Percentiles rank a stretch among this genome's conserved stretches.
Evolutionary conservation across 2,329 filamentous ascomycete species (phyloP).

Genomic region (Colletotrichum lupini): DNA sequence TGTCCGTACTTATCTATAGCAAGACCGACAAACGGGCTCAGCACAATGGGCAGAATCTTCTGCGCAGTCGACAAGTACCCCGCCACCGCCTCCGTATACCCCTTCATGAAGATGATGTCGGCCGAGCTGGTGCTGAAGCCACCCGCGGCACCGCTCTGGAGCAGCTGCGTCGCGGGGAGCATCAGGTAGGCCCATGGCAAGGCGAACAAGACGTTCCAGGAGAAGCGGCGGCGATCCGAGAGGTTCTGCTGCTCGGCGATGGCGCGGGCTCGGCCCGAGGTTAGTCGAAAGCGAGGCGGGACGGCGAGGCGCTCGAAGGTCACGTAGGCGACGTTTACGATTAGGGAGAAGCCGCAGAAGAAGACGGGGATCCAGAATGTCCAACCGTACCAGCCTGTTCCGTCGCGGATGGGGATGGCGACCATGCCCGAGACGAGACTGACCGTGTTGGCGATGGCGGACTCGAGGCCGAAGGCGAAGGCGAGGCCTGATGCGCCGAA

Average conservation of each 20-base stretch:
- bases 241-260: conserved; percentile 23
- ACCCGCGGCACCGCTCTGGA: conserved; percentile 38
- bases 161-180: conserved; percentile 38
- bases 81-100: conserved; percentile 38
- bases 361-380: conserved; percentile 40
- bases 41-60: conserved; percentile 37
- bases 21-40: conserved; percentile 35
- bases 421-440: conserved; percentile 40
- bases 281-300: conserved; percentile 28
- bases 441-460: conserved; percentile 38
- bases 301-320: conserved; percentile 36
- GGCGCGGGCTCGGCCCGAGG: conserved; percentile 32
- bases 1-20: conserved; percentile 40
- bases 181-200: conserved; percentile 40
- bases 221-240: conserved; percentile 33
- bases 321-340: conserved; percentile 39
- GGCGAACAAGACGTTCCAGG: conserved; percentile 35
- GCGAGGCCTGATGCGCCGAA: conserved; percentile 39
- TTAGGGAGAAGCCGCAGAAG: conserved; percentile 37
- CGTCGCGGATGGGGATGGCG: conserved; percentile 38
- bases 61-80: conserved; percentile 39
- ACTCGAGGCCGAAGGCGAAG: conserved; percentile 40
- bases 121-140: conserved; percentile 38
- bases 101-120: conserved; percentile 41
- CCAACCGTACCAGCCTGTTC: conserved; percentile 41